Evolutionary conservation across 1,284 basidiomycete species (phyloP), one percentile per base, ranked within the genome.

Genomic region (Malassezia sympodialis): DNA sequence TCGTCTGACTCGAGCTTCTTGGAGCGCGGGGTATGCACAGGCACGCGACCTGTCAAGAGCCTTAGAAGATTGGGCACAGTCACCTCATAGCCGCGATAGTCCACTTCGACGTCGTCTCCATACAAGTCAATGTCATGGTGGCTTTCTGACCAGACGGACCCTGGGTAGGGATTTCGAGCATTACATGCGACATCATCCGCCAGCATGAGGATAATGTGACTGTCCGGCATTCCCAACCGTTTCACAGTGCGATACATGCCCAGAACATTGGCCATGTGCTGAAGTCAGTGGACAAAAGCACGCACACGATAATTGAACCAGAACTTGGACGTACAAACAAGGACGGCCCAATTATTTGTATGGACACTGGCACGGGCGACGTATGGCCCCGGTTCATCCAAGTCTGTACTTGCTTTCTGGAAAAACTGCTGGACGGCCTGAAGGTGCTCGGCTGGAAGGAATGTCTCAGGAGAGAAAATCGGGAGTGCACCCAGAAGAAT

Each of bases 221-320:
- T 89, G 77, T 98, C 93, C 3, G 93, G 93, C 49, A 99, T 94
- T 5, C 93, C 94, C 7, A 99, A 83, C 2, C 91, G 84, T 75
- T 98, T 98, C 49, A 99, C 90, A 1, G 91, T 96, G 50, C 94
- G 87, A 73, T 98, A 98, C 90, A 98, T 96, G 68, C 90, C 91
- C 11, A 98, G 81, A 0, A 91, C 87, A 77, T 98, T 98, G 14
- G 93, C 85, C 86, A 96, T 96, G 75, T 98, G 93, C 87, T 94
- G 62, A 32, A 19, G 37, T 21, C 21, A 28, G 37, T 15, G 41
- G 41, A 17, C 42, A 27, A 17, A 44, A 30, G 23, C 27, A 26
- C n/a, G 19, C 69, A 93, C 90, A 37, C 93, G 80, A 71, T 98
- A 98, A 75, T 98, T 98, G 80, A 98, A 96, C 91, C 91, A 96